phyloP scores from a whole-genome alignment of 2,329 filamentous ascomycete genomes.

The Scleromitrula shiraiana region DNA sequence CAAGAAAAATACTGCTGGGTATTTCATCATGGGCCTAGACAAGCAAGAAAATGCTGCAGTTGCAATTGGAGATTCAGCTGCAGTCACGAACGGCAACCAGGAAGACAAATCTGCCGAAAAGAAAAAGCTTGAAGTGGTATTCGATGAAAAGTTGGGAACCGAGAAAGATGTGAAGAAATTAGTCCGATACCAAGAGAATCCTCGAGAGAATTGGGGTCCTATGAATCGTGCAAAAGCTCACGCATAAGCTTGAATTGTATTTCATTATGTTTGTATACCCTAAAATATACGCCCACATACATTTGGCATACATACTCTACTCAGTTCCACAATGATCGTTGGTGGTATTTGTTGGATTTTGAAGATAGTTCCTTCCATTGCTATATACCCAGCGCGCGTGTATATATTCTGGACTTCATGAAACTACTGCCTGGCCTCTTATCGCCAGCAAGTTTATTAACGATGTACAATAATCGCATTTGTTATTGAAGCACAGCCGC shows the following conservation, averaged over 20 bases:
- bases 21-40: constrained; percentile 50
- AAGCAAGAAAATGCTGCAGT: constrained; percentile 15
- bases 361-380: too few species aligned
- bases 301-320: too few species aligned
- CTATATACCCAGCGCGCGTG: too few species aligned
- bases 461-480: too few species aligned
- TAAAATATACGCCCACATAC: background rate
- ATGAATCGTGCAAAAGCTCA: constrained; percentile 28
- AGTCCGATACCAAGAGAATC: constrained; percentile 84
- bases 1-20: constrained; percentile 62
- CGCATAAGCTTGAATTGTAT: background rate
- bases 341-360: too few species aligned
- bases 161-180: constrained; percentile 60
- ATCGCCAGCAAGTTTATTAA: too few species aligned
- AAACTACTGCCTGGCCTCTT: too few species aligned
- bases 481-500: too few species aligned
- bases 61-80: constrained; percentile 9
- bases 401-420: too few species aligned
- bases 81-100: constrained; percentile 7
- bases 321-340: too few species aligned
- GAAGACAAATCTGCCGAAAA: constrained; percentile 23
- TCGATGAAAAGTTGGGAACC: constrained; percentile 72
- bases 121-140: constrained; percentile 45
- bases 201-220: constrained; percentile 88
- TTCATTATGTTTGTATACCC: too few species aligned